phyloP scores from a whole-genome alignment of 2,329 filamentous ascomycete genomes.

The Stagonosporopsis tanaceti region DNA sequence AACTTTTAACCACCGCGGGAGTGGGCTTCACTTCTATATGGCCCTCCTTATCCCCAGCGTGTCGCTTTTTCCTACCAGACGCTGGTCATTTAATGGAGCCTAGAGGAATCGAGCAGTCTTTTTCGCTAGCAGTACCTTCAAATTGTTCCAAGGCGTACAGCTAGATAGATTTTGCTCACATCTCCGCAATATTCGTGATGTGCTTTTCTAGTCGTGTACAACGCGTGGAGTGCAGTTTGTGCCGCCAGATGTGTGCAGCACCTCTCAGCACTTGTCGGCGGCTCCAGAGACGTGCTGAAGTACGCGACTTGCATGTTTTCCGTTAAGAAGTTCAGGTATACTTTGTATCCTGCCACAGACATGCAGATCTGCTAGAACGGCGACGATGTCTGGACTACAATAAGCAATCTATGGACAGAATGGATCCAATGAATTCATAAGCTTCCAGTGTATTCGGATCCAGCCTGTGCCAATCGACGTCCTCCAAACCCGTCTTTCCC shows the following conservation, averaged over 20 bases:
- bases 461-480: not conserved
- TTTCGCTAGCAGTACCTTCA: slow-evolving; percentile 98
- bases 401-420: not conserved
- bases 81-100: slow-evolving; percentile 93
- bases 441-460: not conserved
- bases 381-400: not conserved
- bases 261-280: not conserved
- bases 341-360: not conserved
- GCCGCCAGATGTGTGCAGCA: not conserved
- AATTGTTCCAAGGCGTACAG: slow-evolving; percentile 76
- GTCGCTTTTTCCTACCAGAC: slow-evolving; percentile 62
- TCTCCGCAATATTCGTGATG: slow-evolving; percentile 30
- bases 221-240: not conserved
- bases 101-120: slow-evolving; percentile 83
- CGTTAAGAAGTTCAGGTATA: not conserved
- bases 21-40: slow-evolving; percentile 56
- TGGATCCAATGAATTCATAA: not conserved
- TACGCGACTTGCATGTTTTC: not conserved
- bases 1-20: slow-evolving; percentile 30
- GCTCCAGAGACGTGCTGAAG: not conserved
- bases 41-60: slow-evolving; percentile 92
- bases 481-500: not conserved
- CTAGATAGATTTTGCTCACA: slow-evolving; percentile 98
- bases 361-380: not conserved
- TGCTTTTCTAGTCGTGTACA: not conserved